Evolutionary conservation across 1,284 basidiomycete species (phyloP), one percentile per base, ranked within the genome.

Genomic region (Rhodotorula sp.): DNA sequence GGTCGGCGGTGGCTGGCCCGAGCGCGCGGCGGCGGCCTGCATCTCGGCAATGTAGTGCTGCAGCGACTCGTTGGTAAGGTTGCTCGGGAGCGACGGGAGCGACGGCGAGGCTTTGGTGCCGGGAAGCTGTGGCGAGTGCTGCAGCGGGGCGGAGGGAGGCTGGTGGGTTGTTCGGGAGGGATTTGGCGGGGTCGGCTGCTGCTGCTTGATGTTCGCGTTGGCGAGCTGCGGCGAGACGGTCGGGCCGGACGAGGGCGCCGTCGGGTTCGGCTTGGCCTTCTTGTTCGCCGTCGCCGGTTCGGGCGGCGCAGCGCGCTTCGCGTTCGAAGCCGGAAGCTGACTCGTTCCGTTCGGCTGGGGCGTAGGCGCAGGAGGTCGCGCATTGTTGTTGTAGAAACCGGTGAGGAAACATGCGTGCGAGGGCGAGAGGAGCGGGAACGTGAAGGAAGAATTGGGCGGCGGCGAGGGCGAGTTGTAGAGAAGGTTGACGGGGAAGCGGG

Each of bases 311-410:
- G 59, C 41, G 9, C 71, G 57, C 62, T 75, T 73, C 27, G 50
- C 64, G 5, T 52, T 8, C 27, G 41, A 45, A 0, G 57, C n/a
- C 13, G 9, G 63, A 41, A 10, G 60, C 44, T 1, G 46, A 42
- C 2, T 55, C n/a, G 49, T 19, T 13, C 53, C 54, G 41, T 58
- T 60, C 23, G 61, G 46, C 45, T 25, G 54, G 42, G n/a, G 27
- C 27, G 48, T 12, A 12, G 23, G 13, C 16, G 41, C 7, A n/a
- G 42, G 49, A 2, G 45, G 46, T 27, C 48, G 25, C 34, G 42
- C 45, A 48, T 68, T 68, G 41, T 55, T 58, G 55, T 74, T 74
- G 67, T 76, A 72, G 64, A 76, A 76, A 53, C 75, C 75, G 64
- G 71, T 60, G 54, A 76, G 65, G 66, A 76, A 76, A 53, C 68